phyloP scores from a whole-genome alignment of 1,284 basidiomycete genomes.

The Ceratorhiza oryzae-sativae region DNA sequence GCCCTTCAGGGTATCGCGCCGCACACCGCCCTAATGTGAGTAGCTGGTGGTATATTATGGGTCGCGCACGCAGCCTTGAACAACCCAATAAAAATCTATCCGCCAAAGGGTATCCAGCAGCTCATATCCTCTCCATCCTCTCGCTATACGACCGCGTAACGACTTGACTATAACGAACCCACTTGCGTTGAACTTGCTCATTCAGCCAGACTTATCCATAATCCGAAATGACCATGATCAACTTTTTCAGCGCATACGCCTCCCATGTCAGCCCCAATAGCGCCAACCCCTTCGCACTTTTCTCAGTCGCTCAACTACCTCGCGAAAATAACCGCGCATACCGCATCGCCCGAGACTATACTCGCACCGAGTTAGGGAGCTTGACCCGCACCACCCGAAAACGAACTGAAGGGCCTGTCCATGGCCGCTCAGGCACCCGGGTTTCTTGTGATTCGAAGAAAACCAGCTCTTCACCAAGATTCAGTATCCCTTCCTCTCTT shows the following conservation, averaged over 20 bases:
- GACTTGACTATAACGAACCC: too few species aligned
- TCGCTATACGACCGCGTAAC: too few species aligned
- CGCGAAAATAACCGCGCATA: slow-evolving; percentile 15
- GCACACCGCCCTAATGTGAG: neutral
- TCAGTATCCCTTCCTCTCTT: too few species aligned
- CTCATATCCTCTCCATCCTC: neutral
- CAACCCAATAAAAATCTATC: too few species aligned
- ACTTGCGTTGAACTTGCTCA: too few species aligned
- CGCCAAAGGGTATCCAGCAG: neutral
- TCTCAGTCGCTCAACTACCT: slow-evolving; percentile 22
- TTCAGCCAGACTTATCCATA: neutral
- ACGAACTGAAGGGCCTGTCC: neutral
- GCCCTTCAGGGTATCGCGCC: neutral
- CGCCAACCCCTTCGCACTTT: slow-evolving; percentile 34
- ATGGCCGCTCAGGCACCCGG: neutral
- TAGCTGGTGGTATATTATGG: too few species aligned
- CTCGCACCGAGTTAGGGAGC: slow-evolving; percentile 11
- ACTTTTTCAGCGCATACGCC: slow-evolving; percentile 22
- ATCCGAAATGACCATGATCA: slow-evolving; percentile 1
- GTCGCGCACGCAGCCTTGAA: too few species aligned
- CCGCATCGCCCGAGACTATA: slow-evolving; percentile 6
- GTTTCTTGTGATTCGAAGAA: neutral
- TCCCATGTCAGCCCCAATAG: slow-evolving; percentile 1
- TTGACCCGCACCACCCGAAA: neutral
- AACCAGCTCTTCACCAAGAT: neutral